Conservation (phyloP, 108 stramenopile species). For the Skeletonema costatum region DNA sequence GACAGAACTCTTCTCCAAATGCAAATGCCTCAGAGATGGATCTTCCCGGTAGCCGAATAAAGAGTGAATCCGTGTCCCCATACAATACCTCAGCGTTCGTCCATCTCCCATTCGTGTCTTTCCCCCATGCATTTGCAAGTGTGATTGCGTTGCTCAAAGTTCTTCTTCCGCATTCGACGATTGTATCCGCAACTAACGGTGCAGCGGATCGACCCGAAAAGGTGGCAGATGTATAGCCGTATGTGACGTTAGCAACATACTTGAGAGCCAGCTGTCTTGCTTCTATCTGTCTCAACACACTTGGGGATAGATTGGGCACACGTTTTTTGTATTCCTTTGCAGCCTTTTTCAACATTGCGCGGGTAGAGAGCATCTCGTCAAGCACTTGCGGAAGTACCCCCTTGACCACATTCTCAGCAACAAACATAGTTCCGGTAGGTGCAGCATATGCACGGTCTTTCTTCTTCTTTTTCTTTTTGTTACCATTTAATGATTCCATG, state of each 20-base stretch:
- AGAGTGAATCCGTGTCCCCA: slow-evolving; percentile 97
- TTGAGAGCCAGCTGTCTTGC: slow-evolving; percentile 98
- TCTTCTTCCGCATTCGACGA: slow-evolving; percentile 92
- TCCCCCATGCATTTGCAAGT: slow-evolving; percentile 82
- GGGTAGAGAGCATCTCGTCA: slow-evolving; percentile 94
- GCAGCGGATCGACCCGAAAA: slow-evolving; percentile 96
- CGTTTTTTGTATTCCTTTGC: slow-evolving; percentile 85
- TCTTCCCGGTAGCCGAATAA: slow-evolving; percentile 91
- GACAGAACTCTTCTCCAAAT: slow-evolving; percentile 92
- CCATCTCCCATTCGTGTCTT: slow-evolving; percentile 62
- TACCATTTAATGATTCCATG: slow-evolving; percentile 57
- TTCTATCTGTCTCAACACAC: slow-evolving; percentile 87
- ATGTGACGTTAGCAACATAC: slow-evolving; percentile 98
- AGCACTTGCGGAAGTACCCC: slow-evolving; percentile 96
- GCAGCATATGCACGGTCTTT: slow-evolving; percentile 74
- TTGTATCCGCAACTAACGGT: slow-evolving; percentile 96
- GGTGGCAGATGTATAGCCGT: slow-evolving; percentile 96
- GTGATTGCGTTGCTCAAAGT: slow-evolving; percentile 89
- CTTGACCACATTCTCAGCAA: slow-evolving; percentile 79
- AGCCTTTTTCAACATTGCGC: slow-evolving; percentile 95
- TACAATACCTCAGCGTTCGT: slow-evolving; percentile 77
- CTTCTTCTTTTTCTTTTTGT: slow-evolving; percentile 1
- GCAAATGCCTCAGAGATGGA: slow-evolving; percentile 86
- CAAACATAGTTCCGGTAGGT: slow-evolving; percentile 93
- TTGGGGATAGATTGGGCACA: slow-evolving; percentile 65